Conservation (phyloP, 1,284 basidiomycete genomes). For the Entoloma clypeatum region DNA sequence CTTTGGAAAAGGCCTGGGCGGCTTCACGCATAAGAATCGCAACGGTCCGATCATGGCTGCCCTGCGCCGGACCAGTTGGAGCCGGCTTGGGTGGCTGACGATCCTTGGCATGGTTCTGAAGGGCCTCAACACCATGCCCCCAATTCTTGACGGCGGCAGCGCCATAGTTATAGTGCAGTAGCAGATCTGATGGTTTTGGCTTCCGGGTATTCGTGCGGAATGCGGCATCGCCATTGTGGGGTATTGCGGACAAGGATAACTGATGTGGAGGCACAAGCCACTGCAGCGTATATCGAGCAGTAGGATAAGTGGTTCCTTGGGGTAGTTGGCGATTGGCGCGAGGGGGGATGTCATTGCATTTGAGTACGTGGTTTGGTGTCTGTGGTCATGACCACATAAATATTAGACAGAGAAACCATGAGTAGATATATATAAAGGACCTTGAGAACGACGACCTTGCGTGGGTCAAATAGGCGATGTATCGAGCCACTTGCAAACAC, state of each 20-base stretch:
- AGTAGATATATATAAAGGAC: slow-evolving; percentile 12
- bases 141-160: slow-evolving; percentile 23
- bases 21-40: neutral
- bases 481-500: slow-evolving; percentile 4
- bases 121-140: slow-evolving; percentile 15
- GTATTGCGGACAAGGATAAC: neutral
- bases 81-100: slow-evolving; percentile 13
- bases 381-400: slow-evolving; percentile 4
- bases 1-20: slow-evolving; percentile 1
- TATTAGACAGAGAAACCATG: slow-evolving; percentile 3
- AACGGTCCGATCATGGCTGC: neutral
- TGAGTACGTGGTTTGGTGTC: slow-evolving; percentile 21
- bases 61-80: slow-evolving; percentile 9
- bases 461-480: slow-evolving; percentile 8
- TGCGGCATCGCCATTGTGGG: slow-evolving; percentile 24
- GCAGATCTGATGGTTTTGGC: slow-evolving; percentile 19
- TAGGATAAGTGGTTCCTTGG: slow-evolving; percentile 11
- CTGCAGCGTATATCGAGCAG: slow-evolving; percentile 20
- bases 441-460: slow-evolving; percentile 14
- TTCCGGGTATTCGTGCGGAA: slow-evolving; percentile 17
- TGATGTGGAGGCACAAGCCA: slow-evolving; percentile 14
- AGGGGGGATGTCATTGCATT: neutral
- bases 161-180: slow-evolving; percentile 26
- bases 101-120: slow-evolving; percentile 10
- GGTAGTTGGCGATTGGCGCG: slow-evolving; percentile 12